Evolutionary conservation across 345 rosid species (phyloP).

Genomic region (Euclidium syriacum): DNA sequence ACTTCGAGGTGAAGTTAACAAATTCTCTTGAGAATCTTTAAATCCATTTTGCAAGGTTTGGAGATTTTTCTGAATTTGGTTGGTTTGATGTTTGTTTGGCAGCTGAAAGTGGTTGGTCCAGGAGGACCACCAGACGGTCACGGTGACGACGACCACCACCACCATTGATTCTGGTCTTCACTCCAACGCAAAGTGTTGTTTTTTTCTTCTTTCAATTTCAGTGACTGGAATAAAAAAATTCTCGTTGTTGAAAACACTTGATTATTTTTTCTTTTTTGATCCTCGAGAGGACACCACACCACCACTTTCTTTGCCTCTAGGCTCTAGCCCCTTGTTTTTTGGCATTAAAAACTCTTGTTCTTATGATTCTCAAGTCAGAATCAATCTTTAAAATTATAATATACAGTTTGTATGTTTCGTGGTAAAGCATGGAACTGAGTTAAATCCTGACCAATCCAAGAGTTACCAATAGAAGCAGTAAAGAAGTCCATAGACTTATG

Average conservation of each 20-base stretch:
- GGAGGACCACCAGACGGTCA: slow-evolving; percentile 81
- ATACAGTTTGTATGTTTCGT: no score
- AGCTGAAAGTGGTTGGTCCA: slow-evolving; percentile 82
- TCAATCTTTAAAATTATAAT: slow-evolving; percentile 4
- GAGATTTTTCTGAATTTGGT: not conserved
- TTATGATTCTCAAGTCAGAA: not conserved
- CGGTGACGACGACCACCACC: slow-evolving; percentile 35
- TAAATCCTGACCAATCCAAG: no score
- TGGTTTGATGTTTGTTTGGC: not conserved
- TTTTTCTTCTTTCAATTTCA: not conserved
- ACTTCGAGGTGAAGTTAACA: slow-evolving; percentile 63
- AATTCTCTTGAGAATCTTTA: not conserved
- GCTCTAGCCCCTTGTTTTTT: not conserved
- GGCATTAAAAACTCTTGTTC: not conserved
- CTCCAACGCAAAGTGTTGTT: not conserved
- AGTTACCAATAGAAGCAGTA: no score
- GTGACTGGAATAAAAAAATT: slow-evolving; percentile 8
- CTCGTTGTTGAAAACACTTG: slow-evolving; percentile 2
- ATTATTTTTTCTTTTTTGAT: not conserved
- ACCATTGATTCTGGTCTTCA: slow-evolving; percentile 1
- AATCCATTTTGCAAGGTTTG: not conserved
- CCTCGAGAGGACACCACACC: no score
- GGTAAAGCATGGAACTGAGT: no score
- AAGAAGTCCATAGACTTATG: no score
- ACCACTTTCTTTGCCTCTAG: not conserved